A percentile compares a stretch with the other conserved stretches of the same genome.
These are phyloP conservation scores for Colletotrichum sidae DNA, from an alignment of 2,329 filamentous ascomycete species.

Conservation along the genomic window DNA sequence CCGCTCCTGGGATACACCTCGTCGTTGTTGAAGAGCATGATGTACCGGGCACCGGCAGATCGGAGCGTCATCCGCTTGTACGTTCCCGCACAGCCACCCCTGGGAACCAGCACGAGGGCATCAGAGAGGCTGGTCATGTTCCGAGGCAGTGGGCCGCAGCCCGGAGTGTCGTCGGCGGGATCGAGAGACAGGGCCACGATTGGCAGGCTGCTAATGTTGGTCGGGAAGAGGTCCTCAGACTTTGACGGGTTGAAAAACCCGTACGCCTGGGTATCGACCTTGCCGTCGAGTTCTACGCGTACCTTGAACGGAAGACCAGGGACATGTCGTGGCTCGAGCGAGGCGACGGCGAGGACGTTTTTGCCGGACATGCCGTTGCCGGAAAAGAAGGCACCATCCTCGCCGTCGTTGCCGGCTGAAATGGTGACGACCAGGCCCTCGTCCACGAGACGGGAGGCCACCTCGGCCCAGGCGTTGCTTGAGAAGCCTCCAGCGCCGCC, in stretches of 20 bases:
- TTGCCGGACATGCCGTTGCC: conserved; percentile 53
- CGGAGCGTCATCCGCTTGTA: conserved; percentile 50
- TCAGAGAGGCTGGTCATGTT: conserved; percentile 52
- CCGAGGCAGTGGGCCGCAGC: conserved; percentile 52
- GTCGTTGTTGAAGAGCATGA: conserved; percentile 53
- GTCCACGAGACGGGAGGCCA: conserved; percentile 54
- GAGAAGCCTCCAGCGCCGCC: conserved; percentile 45
- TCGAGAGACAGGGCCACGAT: conserved; percentile 43
- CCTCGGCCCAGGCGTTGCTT: conserved; percentile 45
- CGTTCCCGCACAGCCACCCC: conserved; percentile 26
- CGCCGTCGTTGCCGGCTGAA: conserved; percentile 56
- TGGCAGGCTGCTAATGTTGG: conserved; percentile 35
- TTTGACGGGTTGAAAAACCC: conserved; percentile 26
- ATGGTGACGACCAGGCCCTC: conserved; percentile 53
- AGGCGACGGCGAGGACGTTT: conserved; percentile 56
- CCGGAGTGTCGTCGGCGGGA: conserved; percentile 43
- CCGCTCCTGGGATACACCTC: conserved; percentile 23
- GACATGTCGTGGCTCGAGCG: conserved; percentile 45
- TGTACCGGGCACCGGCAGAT: conserved; percentile 53
- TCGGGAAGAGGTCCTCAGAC: conserved; percentile 21
- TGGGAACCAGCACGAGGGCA: conserved; percentile 53
- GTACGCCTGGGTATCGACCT: conserved; percentile 12
- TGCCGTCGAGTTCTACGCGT: conserved; percentile 1
- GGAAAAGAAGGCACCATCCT: conserved; percentile 53
- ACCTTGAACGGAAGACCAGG: conserved; percentile 35